Conservation (phyloP, 768 basidiomycete genomes). For the Boletus rex-veris region DNA sequence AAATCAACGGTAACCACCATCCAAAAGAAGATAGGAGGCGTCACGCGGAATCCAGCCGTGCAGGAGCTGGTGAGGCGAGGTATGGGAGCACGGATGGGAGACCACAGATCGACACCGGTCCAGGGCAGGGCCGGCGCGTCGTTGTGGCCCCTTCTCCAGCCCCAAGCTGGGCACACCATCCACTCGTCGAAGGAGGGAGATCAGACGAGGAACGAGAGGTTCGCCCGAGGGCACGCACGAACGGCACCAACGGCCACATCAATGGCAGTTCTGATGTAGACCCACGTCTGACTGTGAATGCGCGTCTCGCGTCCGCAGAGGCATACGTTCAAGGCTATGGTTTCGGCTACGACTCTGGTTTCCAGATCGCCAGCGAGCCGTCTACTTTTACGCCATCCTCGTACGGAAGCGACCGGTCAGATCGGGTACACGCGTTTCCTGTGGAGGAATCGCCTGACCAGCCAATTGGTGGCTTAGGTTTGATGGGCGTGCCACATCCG, state of each 20-base stretch:
- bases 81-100: constrained; percentile 14
- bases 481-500: constrained; percentile 25
- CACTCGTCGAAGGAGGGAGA: constrained; percentile 27
- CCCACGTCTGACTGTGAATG: constrained; percentile 1
- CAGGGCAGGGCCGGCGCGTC: constrained; percentile 31
- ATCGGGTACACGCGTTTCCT: constrained; percentile 24
- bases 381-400: constrained; percentile 16
- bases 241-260: constrained; percentile 6
- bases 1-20: constrained; percentile 10
- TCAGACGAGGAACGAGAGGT: constrained; percentile 31
- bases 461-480: constrained; percentile 23
- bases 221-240: constrained; percentile 10
- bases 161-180: constrained; percentile 30
- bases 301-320: constrained; percentile 33
- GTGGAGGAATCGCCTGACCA: constrained; percentile 29
- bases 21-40: constrained; percentile 14
- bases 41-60: constrained; percentile 11
- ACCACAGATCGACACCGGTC: constrained; percentile 32
- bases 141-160: constrained; percentile 23
- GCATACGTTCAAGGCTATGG: constrained; percentile 37
- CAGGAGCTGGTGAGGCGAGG: constrained; percentile 5
- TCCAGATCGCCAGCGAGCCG: constrained; percentile 21
- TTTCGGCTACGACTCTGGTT: constrained; percentile 32
- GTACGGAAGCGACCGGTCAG: constrained; percentile 17
- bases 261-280: not conserved